Evolutionary conservation across 2,329 filamentous ascomycete genomes (phyloP).

Genomic region (Paecilomyces niveus): DNA sequence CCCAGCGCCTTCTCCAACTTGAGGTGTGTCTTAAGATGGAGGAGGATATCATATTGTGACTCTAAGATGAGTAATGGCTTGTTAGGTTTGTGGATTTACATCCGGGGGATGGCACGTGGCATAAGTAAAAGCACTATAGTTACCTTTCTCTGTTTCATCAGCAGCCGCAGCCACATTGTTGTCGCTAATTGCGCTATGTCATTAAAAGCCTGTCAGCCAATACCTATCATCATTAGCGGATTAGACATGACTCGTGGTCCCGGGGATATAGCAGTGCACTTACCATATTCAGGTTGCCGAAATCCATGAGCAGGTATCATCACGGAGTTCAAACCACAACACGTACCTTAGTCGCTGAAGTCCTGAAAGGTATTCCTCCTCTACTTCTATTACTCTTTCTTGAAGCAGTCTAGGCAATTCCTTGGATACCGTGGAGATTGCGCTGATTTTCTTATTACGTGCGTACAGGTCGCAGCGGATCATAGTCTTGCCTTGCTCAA

Average conservation of each 20-base stretch:
- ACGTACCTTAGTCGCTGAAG: background rate
- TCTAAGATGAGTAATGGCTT: background rate
- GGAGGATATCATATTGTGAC: slow-evolving; percentile 6
- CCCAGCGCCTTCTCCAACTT: slow-evolving; percentile 8
- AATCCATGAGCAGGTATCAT: background rate
- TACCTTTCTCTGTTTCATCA: background rate
- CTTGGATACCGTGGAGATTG: background rate
- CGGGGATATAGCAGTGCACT: background rate
- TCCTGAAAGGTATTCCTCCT: background rate
- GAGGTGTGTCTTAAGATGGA: slow-evolving; percentile 8
- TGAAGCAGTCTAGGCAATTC: slow-evolving; percentile 3
- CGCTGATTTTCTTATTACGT: background rate
- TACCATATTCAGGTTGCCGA: background rate
- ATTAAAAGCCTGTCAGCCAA: background rate
- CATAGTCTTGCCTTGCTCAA: slow-evolving; percentile 13
- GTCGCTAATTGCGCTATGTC: background rate
- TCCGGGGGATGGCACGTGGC: too few species aligned
- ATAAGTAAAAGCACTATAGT: background rate
- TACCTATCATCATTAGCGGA: background rate
- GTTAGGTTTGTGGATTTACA: background rate
- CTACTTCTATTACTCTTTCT: slow-evolving; percentile 1
- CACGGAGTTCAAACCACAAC: background rate
- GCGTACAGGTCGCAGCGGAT: slow-evolving; percentile 26
- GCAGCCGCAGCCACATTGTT: background rate
- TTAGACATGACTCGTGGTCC: background rate